Percentiles rank a stretch among this genome's conserved stretches.
Conservation (phyloP, 2,329 filamentous ascomycete species). For the Ampelomyces quisqualis region DNA sequence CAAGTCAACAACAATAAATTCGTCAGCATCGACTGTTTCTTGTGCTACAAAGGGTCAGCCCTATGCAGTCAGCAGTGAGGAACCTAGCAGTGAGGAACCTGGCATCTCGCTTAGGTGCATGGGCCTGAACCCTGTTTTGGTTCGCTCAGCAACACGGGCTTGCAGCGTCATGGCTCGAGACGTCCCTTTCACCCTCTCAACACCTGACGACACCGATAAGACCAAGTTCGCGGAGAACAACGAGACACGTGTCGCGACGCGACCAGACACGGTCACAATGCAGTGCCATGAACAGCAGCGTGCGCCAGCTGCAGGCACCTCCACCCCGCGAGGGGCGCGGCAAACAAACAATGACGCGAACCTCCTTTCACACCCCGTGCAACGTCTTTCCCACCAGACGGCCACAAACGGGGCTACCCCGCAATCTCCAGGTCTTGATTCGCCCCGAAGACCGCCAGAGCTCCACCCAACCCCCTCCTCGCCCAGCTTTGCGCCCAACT, state of each 20-base stretch:
- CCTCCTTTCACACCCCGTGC: slow-evolving; percentile 36
- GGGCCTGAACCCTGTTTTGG: slow-evolving; percentile 9
- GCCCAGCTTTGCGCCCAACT: slow-evolving; percentile 28
- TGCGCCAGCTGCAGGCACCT: slow-evolving; percentile 10
- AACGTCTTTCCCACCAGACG: slow-evolving; percentile 43
- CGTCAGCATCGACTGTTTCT: no score
- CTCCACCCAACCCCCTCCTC: slow-evolving; percentile 30
- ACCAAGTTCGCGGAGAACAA: slow-evolving; percentile 6
- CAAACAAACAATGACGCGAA: slow-evolving; percentile 42
- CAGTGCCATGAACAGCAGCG: slow-evolving; percentile 20
- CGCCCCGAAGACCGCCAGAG: slow-evolving; percentile 24
- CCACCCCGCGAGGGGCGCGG: slow-evolving; percentile 16
- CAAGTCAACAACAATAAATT: no score
- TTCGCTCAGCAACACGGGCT: slow-evolving; percentile 5
- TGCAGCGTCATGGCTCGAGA: slow-evolving; percentile 17
- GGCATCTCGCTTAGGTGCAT: slow-evolving; percentile 14
- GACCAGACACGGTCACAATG: slow-evolving; percentile 29
- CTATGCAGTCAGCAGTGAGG: no score
- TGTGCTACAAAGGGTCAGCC: no score
- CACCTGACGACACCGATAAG: slow-evolving; percentile 4
- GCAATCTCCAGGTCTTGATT: slow-evolving; percentile 31
- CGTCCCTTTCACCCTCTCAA: slow-evolving; percentile 17
- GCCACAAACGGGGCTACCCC: slow-evolving; percentile 34
- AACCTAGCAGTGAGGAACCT: slow-evolving; percentile 11
- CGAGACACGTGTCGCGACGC: slow-evolving; percentile 28